These are phyloP conservation scores for Verticillium klebahnii DNA, from an alignment of 2,329 filamentous ascomycete genomes.

Conservation along the genomic window DNA sequence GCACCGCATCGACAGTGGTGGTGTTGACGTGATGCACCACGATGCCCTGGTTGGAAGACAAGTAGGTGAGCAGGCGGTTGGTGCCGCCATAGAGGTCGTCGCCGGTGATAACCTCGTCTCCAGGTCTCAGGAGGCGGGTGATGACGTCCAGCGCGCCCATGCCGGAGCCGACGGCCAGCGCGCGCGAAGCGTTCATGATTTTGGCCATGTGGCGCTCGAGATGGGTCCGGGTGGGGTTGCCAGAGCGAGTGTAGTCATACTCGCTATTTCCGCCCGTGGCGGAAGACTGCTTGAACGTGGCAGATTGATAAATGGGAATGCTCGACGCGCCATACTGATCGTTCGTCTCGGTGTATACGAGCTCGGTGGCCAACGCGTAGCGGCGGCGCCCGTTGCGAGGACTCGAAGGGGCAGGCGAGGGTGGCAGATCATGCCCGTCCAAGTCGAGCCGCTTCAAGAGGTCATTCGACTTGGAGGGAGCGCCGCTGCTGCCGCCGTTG, in stretches of 20 bases:
- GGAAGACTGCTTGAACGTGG: conserved; percentile 93
- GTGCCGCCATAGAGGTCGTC: conserved; percentile 96
- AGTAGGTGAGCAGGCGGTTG: conserved; percentile 87
- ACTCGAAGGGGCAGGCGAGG: conserved; percentile 89
- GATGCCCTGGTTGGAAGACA: conserved; percentile 85
- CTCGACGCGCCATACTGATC: conserved; percentile 97
- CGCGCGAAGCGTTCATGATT: conserved; percentile 93
- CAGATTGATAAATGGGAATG: conserved; percentile 96
- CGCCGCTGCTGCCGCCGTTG: neutral
- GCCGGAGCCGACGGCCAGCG: conserved; percentile 88
- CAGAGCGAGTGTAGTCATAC: conserved; percentile 97
- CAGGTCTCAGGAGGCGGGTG: conserved; percentile 80
- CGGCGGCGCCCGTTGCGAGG: conserved; percentile 75
- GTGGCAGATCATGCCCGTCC: conserved; percentile 80
- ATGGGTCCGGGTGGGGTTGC: conserved; percentile 93
- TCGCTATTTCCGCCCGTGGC: conserved; percentile 74
- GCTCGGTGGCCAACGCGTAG: conserved; percentile 91
- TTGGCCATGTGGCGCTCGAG: conserved; percentile 96
- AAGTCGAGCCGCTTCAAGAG: conserved; percentile 62
- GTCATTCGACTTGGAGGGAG: conserved; percentile 19
- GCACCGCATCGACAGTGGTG: conserved; percentile 69
- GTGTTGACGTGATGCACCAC: conserved; percentile 96
- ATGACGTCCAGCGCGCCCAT: conserved; percentile 98
- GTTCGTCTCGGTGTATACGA: conserved; percentile 92
- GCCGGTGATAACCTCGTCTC: conserved; percentile 95